These are phyloP conservation scores for Mycena sanguinolenta DNA, from an alignment of 768 basidiomycete genomes.

Conservation along the genomic window DNA sequence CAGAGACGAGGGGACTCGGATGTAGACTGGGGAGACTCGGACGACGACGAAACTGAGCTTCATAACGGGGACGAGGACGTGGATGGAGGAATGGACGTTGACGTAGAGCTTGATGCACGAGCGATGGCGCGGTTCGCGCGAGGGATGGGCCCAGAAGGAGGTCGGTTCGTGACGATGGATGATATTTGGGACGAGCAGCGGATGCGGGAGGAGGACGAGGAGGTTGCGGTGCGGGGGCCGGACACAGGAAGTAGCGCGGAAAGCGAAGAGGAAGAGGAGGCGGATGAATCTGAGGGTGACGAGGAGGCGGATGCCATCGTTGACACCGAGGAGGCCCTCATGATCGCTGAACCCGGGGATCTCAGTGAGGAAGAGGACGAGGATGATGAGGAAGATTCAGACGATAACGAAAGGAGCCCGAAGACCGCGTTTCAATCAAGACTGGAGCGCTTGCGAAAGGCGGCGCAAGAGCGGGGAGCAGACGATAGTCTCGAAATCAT, in stretches of 20 bases:
- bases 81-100: slow-evolving; percentile 68
- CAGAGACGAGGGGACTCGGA: slow-evolving; percentile 76
- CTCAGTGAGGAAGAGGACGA: slow-evolving; percentile 50
- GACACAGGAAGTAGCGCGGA: slow-evolving; percentile 28
- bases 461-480: slow-evolving; percentile 40
- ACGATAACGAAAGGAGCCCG: slow-evolving; percentile 52
- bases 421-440: slow-evolving; percentile 61
- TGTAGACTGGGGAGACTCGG: slow-evolving; percentile 72
- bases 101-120: slow-evolving; percentile 62
- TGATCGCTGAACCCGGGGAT: slow-evolving; percentile 57
- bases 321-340: slow-evolving; percentile 59
- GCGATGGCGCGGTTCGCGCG: slow-evolving; percentile 69
- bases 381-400: slow-evolving; percentile 53
- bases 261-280: slow-evolving; percentile 38
- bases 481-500: slow-evolving; percentile 40
- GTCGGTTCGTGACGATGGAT: slow-evolving; percentile 69
- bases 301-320: slow-evolving; percentile 52
- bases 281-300: slow-evolving; percentile 34
- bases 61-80: slow-evolving; percentile 16
- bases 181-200: slow-evolving; percentile 70
- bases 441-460: slow-evolving; percentile 55
- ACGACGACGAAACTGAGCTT: slow-evolving; percentile 48
- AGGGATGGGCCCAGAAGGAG: slow-evolving; percentile 62
- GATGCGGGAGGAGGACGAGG: slow-evolving; percentile 48
- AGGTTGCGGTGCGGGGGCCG: not conserved